Percentiles rank a stretch among this genome's conserved stretches.
phyloP scores from a whole-genome alignment of 75 land plant genomes.

The Picea glauca region DNA sequence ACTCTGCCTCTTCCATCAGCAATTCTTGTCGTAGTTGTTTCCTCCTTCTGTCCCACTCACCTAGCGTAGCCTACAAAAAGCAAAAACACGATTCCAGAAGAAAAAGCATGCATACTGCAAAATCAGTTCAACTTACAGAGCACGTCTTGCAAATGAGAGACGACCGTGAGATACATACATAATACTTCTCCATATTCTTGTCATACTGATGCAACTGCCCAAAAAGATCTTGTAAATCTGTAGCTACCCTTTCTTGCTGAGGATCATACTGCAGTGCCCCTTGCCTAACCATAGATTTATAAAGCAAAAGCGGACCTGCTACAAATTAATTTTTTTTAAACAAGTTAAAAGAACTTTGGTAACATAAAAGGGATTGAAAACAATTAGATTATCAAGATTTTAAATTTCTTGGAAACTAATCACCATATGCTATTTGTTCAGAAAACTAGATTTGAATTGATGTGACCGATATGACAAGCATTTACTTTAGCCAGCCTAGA shows the following conservation, averaged over 20 bases:
- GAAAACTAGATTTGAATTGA: background rate
- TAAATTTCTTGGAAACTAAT: background rate
- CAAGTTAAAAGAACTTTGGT: background rate
- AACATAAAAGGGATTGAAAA: background rate
- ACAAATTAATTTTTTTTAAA: background rate
- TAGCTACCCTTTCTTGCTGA: conserved; percentile 74
- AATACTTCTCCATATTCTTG: conserved; percentile 77
- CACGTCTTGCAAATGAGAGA: background rate
- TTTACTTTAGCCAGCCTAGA: background rate
- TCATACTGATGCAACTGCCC: conserved; percentile 65
- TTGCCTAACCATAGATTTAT: conserved; percentile 54
- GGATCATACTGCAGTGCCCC: conserved; percentile 74
- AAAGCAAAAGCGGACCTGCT: conserved; percentile 58
- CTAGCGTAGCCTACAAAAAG: conserved; percentile 46
- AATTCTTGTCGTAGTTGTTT: conserved; percentile 55
- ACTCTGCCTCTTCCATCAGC: conserved; percentile 74
- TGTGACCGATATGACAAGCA: background rate
- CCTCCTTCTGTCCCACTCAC: conserved; percentile 63
- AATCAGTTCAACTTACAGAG: background rate
- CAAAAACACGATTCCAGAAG: background rate
- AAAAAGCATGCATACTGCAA: conserved; percentile 7
- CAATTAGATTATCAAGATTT: background rate
- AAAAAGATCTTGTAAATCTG: conserved; percentile 66
- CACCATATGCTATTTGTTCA: background rate
- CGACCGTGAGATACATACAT: conserved; percentile 30